phyloP scores from a whole-genome alignment of 2,329 filamentous ascomycete species.

The Cucurbitaria berberidis region DNA sequence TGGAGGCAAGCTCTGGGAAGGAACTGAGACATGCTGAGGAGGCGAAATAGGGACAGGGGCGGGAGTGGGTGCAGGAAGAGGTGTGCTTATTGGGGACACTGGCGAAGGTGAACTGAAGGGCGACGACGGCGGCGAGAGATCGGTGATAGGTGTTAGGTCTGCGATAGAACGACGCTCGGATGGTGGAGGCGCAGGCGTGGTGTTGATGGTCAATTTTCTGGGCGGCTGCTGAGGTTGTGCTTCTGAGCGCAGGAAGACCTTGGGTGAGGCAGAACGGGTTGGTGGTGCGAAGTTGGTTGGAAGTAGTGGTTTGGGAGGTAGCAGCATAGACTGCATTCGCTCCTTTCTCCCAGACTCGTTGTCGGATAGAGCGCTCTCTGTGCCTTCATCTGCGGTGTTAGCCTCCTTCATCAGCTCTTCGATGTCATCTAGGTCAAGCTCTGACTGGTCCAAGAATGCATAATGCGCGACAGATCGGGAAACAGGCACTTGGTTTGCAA shows the following conservation, averaged over 20 bases:
- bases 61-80: neutral
- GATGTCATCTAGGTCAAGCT: conserved; percentile 53
- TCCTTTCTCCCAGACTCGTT: conserved; percentile 34
- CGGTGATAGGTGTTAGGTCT: conserved; percentile 43
- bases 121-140: conserved; percentile 42
- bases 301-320: conserved; percentile 46
- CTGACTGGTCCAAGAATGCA: conserved; percentile 60
- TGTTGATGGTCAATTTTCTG: conserved; percentile 28
- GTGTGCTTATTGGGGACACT: neutral
- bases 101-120: conserved; percentile 30
- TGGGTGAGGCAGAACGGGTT: conserved; percentile 45
- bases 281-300: conserved; percentile 31
- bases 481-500: conserved; percentile 36
- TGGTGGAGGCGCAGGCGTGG: conserved; percentile 11
- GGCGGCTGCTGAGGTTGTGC: conserved; percentile 21
- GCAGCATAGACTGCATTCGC: conserved; percentile 47
- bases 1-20: conserved; percentile 25
- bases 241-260: conserved; percentile 40
- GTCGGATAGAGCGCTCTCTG: conserved; percentile 26
- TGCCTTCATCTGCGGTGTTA: conserved; percentile 37
- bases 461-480: conserved; percentile 63
- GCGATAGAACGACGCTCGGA: conserved; percentile 25
- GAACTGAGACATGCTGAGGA: conserved; percentile 6
- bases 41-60: neutral
- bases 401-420: conserved; percentile 56